Conservation (phyloP, 208 protist species). For the Trypanosoma boissoni region DNA sequence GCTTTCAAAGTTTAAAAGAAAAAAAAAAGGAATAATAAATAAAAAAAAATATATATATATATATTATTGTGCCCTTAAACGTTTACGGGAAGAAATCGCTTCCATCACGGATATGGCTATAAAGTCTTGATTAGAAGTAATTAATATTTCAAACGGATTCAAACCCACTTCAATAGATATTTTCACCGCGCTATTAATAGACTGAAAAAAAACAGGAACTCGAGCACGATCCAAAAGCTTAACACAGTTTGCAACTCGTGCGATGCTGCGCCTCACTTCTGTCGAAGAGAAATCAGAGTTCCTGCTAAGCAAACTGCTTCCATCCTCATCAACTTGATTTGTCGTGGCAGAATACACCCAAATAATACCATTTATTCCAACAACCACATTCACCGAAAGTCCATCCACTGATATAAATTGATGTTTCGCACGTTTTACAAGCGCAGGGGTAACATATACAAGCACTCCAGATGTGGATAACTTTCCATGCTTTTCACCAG, state of each 20-base stretch:
- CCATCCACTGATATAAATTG: slow-evolving; percentile 63
- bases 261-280: slow-evolving; percentile 42
- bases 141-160: slow-evolving; percentile 55
- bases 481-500: slow-evolving; percentile 82
- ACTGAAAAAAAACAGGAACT: slow-evolving; percentile 53
- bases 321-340: neutral
- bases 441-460: slow-evolving; percentile 56
- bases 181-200: slow-evolving; percentile 53
- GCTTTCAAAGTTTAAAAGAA: too few relatives aligned
- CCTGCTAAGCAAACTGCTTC: neutral
- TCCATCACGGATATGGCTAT: slow-evolving; percentile 23
- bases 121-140: slow-evolving; percentile 30
- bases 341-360: slow-evolving; percentile 90
- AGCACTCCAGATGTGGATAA: slow-evolving; percentile 53
- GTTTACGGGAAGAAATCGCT: slow-evolving; percentile 14
- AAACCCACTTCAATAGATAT: slow-evolving; percentile 48
- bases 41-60: neutral
- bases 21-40: slow-evolving; percentile 2
- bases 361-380: slow-evolving; percentile 89
- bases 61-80: slow-evolving; percentile 5
- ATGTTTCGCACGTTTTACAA: slow-evolving; percentile 75
- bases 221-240: slow-evolving; percentile 37
- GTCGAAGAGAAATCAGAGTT: slow-evolving; percentile 7
- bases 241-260: slow-evolving; percentile 78
- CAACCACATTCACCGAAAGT: slow-evolving; percentile 37